A percentile compares a stretch with the other conserved stretches of the same genome.
Conservation (phyloP, 306 rosid species). For the Ziziphus jujuba region DNA sequence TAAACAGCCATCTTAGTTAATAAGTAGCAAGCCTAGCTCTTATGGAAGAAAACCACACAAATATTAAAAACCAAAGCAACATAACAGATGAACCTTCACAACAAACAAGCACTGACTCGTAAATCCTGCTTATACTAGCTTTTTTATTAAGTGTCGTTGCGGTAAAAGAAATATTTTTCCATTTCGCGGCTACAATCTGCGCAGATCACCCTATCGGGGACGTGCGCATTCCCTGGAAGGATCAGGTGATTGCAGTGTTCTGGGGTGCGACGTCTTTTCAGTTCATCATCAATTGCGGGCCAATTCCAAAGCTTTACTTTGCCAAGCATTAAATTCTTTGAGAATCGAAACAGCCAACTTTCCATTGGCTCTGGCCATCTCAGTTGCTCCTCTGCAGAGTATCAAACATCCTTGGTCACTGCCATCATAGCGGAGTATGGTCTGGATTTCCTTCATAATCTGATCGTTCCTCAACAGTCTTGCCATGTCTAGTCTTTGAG, state of each 20-base stretch:
- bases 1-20: not conserved
- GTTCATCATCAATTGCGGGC: constrained; percentile 36
- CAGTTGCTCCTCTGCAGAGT: constrained; percentile 45
- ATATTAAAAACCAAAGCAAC: not conserved
- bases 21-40: not conserved
- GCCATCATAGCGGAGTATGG: constrained; percentile 73
- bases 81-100: not conserved
- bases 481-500: constrained; percentile 57
- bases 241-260: constrained; percentile 75
- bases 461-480: constrained; percentile 50
- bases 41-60: constrained; percentile 2
- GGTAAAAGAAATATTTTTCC: constrained; percentile 88
- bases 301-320: not conserved
- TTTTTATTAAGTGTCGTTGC: constrained; percentile 58
- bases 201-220: constrained; percentile 68
- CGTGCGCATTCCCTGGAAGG: constrained; percentile 64
- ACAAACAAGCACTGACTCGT: not conserved
- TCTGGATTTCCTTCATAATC: constrained; percentile 68
- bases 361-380: constrained; percentile 72
- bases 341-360: constrained; percentile 39
- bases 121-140: not conserved
- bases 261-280: constrained; percentile 45
- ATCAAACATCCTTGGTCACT: constrained; percentile 81
- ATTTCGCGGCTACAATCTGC: constrained; percentile 83
- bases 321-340: constrained; percentile 47